phyloP scores from a whole-genome alignment of 495 filamentous ascomycete genomes.

The Daldinia loculata region DNA sequence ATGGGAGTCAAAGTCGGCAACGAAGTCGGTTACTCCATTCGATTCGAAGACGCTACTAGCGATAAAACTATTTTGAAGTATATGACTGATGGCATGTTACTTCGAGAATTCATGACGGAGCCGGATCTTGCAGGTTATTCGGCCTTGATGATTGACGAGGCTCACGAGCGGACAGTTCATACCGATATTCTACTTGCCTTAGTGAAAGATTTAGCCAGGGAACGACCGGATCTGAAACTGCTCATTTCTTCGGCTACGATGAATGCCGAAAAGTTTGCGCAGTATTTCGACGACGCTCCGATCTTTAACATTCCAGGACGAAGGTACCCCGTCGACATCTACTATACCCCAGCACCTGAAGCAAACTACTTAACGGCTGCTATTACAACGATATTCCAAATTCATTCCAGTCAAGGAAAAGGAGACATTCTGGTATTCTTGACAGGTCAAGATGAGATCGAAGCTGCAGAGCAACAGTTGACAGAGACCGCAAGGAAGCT shows the following conservation, averaged over 20 bases:
- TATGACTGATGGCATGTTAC: constrained; percentile 97
- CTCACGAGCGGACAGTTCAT: constrained; percentile 90
- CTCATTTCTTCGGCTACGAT: constrained; percentile 95
- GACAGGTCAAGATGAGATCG: constrained; percentile 91
- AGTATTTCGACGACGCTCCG: constrained; percentile 93
- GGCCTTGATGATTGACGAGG: constrained; percentile 95
- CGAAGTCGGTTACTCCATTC: constrained; percentile 94
- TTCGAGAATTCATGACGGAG: constrained; percentile 90
- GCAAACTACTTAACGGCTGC: constrained; percentile 93
- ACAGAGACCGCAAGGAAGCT: constrained; percentile 83
- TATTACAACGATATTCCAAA: constrained; percentile 94
- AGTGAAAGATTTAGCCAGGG: constrained; percentile 89
- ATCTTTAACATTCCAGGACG: constrained; percentile 97
- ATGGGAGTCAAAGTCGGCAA: constrained; percentile 90
- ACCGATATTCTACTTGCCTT: constrained; percentile 93
- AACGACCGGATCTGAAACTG: constrained; percentile 86
- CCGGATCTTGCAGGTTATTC: constrained; percentile 87
- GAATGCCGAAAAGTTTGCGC: constrained; percentile 91
- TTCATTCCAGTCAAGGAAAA: constrained; percentile 84
- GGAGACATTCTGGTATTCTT: constrained; percentile 94
- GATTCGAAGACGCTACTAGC: constrained; percentile 92
- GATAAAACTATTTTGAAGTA: constrained; percentile 96
- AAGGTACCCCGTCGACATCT: constrained; percentile 88
- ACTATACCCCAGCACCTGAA: constrained; percentile 91
- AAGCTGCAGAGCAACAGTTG: constrained; percentile 81